Evolutionary conservation across 1,139 yeast genomes (phyloP), one percentile per base, ranked within the genome.

Genomic region (Sugiyamaella novakii): DNA sequence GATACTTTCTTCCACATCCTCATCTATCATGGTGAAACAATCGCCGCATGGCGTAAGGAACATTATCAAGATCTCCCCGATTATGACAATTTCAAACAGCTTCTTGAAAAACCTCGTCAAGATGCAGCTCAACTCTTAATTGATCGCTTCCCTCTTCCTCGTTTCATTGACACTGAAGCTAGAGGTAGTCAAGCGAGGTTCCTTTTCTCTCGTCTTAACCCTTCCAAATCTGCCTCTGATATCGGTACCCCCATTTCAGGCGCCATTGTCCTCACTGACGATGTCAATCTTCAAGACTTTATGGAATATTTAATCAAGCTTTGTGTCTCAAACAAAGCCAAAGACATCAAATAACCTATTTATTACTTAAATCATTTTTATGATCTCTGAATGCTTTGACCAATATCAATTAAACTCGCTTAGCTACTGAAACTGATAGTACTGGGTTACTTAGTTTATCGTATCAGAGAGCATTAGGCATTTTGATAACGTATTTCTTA

Each of bases 111-210:
- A 18, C 91, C 92, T n/a, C 77, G 83, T 54, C 63, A 68, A 39
- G 91, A 84, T 56, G 89, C 88, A 1, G 79, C 84, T 52, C 84
- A 79, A 48, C 72, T 84, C 34, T 69, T 84, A 37, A 71, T 79
- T 54, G 91, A 84, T 59, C 67, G 92, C 54, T 83, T 82, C 71
- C 89, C 89, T 14, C 71, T 83, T 54, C 89, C 89, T 1, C 71
- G 89, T 55, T 83, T 82, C 59, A 81, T 83, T 50, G 87, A 83
- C 61, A 80, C 87, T 43, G 87, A 83, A 56, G 87, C 83, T 59
- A 85, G 87, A 41, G 89, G 88, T 2, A 81, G 87, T 0, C 92
- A 84, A 59, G 88, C 92, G 0, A 74, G 94, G 62, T 85, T 85
- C 63, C 71, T 85, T 53, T 79, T 81, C 76, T 84, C 89, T 2